phyloP scores from a whole-genome alignment of 768 basidiomycete genomes.

The Rhodotorula graminis region DNA sequence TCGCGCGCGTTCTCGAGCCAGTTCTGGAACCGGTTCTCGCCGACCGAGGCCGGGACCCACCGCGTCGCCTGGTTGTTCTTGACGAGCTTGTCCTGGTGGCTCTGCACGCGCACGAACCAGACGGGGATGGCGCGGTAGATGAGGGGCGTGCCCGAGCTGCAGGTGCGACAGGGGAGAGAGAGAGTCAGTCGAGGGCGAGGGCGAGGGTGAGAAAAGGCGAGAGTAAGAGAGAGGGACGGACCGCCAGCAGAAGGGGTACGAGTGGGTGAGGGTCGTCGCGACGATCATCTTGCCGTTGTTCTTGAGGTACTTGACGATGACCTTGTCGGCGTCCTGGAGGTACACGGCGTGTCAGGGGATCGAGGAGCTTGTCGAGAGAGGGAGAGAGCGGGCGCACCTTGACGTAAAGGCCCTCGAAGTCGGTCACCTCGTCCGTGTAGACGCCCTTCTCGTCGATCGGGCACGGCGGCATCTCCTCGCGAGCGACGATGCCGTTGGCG shows the following conservation, averaged over 20 bases:
- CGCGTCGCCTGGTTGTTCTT: conserved; percentile 81
- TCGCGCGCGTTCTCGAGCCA: conserved; percentile 98
- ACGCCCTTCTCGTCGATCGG: conserved; percentile 84
- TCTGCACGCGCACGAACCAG: conserved; percentile 90
- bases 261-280: conserved; percentile 78
- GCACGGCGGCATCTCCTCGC: conserved; percentile 92
- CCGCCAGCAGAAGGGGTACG: conserved; percentile 98
- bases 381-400: conserved; percentile 57
- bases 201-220: conserved; percentile 11
- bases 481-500: conserved; percentile 70
- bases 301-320: conserved; percentile 85
- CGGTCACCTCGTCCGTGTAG: conserved; percentile 83
- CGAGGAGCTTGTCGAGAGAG: no score
- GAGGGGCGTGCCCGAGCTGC: conserved; percentile 85
- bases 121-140: conserved; percentile 92
- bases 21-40: conserved; percentile 88
- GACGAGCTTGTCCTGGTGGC: conserved; percentile 78
- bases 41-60: conserved; percentile 90
- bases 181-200: background rate
- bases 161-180: background rate
- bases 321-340: conserved; percentile 78
- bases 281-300: conserved; percentile 79
- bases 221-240: conserved; percentile 46
- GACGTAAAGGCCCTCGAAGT: conserved; percentile 80
- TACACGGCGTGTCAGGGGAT: background rate